A percentile compares a stretch with the other conserved stretches of the same genome.
Conservation (phyloP, 1,284 basidiomycete genomes). For the Phylloporus sp. region DNA sequence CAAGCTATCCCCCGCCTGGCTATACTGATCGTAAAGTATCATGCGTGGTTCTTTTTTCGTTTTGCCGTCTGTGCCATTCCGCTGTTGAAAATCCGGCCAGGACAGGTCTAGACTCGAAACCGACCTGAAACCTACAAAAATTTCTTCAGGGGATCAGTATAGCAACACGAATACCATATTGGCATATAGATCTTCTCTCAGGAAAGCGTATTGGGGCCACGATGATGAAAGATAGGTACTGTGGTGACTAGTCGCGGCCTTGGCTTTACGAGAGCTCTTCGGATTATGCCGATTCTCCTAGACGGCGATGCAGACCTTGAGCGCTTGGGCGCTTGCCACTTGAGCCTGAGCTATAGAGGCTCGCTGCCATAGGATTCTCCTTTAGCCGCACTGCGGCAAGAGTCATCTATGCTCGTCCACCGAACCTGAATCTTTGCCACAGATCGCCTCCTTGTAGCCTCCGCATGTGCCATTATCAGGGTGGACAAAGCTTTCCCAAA, state of each 20-base stretch:
- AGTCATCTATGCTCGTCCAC: neutral
- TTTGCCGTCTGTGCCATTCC: neutral
- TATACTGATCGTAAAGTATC: neutral
- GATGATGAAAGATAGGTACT: no score
- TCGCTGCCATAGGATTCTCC: neutral
- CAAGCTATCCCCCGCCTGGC: neutral
- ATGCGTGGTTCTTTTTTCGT: neutral
- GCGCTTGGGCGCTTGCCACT: no score
- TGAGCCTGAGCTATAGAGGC: no score
- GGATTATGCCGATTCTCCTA: neutral
- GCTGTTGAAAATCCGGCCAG: neutral
- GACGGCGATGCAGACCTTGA: neutral
- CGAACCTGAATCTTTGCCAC: neutral
- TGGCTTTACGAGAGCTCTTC: neutral
- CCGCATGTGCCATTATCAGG: neutral
- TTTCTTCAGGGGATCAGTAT: neutral
- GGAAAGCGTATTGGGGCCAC: neutral
- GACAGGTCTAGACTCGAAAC: neutral
- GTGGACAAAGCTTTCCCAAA: neutral
- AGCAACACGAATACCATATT: neutral
- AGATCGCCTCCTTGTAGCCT: neutral
- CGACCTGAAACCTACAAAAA: no score
- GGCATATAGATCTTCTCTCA: no score
- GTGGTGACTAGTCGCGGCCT: no score
- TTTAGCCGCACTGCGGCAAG: neutral